Evolutionary conservation across 345 rosid species (phyloP).

Genomic region (Populus pruinosa): DNA sequence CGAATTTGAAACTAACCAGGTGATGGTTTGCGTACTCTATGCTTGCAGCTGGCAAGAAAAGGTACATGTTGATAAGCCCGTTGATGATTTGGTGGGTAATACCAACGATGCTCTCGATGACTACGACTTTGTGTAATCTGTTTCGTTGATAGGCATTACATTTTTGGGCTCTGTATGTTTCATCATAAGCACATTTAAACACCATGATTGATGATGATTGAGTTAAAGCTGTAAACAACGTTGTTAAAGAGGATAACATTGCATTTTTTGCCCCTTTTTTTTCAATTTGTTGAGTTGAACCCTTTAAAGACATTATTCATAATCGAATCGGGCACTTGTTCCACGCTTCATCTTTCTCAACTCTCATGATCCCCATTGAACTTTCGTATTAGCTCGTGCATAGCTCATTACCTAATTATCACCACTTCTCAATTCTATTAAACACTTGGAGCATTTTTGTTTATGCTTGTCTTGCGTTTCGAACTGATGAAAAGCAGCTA

Average conservation of each 20-base stretch:
- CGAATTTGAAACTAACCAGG: neutral
- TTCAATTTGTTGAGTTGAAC: neutral
- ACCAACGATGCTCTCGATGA: constrained; percentile 63
- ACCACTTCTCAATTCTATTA: no score
- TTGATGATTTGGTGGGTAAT: constrained; percentile 60
- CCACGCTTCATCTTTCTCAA: no score
- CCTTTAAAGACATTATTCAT: neutral
- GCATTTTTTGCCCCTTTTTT: neutral
- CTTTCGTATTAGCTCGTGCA: no score
- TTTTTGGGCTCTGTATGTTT: constrained; percentile 2
- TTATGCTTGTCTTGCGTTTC: no score
- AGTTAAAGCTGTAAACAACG: constrained; percentile 5
- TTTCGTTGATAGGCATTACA: constrained; percentile 1
- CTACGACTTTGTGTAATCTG: constrained; percentile 72
- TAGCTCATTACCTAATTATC: no score
- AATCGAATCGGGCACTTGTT: no score
- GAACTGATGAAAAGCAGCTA: no score
- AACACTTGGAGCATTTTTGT: no score
- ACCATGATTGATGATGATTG: constrained; percentile 5
- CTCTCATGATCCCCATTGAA: no score
- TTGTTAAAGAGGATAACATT: neutral
- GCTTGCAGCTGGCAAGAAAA: constrained; percentile 63
- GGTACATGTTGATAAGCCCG: constrained; percentile 67
- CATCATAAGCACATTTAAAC: neutral
- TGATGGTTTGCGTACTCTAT: neutral